A percentile compares a stretch with the other conserved stretches of the same genome.
Evolutionary conservation across 2,329 filamentous ascomycete genomes (phyloP).

Genomic region (Fusarium paranaense): DNA sequence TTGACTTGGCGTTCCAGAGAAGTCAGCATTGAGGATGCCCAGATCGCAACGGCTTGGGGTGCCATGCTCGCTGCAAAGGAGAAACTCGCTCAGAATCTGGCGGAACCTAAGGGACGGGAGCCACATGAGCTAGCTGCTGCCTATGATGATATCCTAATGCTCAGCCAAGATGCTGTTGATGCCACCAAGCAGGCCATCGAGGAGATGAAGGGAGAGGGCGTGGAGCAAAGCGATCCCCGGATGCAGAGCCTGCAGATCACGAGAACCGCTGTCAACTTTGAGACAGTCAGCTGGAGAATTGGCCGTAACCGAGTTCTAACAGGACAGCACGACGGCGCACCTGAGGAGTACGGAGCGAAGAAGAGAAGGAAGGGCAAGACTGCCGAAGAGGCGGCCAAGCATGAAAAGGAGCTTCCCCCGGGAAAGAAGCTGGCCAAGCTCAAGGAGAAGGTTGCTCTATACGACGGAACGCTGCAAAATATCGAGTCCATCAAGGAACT

Average conservation of each 20-base stretch:
- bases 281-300: constrained; percentile 93
- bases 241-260: constrained; percentile 96
- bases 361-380: constrained; percentile 61
- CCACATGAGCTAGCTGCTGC: constrained; percentile 81
- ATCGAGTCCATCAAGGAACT: constrained; percentile 90
- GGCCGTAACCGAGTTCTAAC: constrained; percentile 91
- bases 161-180: constrained; percentile 93
- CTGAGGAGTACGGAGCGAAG: constrained; percentile 61
- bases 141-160: constrained; percentile 90
- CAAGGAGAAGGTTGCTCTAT: constrained; percentile 88
- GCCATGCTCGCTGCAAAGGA: constrained; percentile 69
- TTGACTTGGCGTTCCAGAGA: constrained; percentile 88
- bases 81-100: constrained; percentile 61
- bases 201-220: constrained; percentile 84
- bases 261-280: constrained; percentile 92
- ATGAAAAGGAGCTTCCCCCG: constrained; percentile 71
- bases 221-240: constrained; percentile 83
- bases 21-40: constrained; percentile 91
- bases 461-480: constrained; percentile 91
- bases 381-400: constrained; percentile 55
- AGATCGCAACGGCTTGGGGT: constrained; percentile 86
- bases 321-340: constrained; percentile 82
- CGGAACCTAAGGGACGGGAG: constrained; percentile 55
- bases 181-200: constrained; percentile 94
- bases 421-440: constrained; percentile 83